Conservation (phyloP, 2,329 filamentous ascomycete species). For the Pseudomassariella vexata region DNA sequence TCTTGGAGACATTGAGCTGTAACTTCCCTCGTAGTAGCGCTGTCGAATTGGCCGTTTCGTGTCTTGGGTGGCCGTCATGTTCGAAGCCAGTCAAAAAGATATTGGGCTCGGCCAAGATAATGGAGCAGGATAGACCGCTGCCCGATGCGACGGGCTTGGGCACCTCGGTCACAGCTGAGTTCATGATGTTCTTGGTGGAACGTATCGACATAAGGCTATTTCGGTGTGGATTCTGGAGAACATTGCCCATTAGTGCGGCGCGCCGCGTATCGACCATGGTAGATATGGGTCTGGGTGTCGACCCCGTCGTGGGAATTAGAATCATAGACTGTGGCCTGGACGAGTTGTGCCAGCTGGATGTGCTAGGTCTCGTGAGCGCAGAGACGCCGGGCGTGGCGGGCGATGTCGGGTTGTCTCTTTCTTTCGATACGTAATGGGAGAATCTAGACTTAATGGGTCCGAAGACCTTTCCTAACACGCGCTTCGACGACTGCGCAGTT, state of each 20-base stretch:
- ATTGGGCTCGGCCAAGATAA: constrained; percentile 73
- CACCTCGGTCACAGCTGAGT: constrained; percentile 46
- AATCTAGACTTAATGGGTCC: constrained; percentile 23
- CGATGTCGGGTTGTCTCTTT: constrained; percentile 12
- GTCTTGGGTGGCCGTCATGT: constrained; percentile 52
- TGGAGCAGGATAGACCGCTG: constrained; percentile 68
- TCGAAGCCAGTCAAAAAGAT: constrained; percentile 77
- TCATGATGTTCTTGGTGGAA: constrained; percentile 44
- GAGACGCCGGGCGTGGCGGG: constrained; percentile 8
- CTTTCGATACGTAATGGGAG: constrained; percentile 12
- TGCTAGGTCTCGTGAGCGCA: constrained; percentile 8
- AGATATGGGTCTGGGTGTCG: constrained; percentile 13
- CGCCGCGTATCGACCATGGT: constrained; percentile 25
- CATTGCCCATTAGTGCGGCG: constrained; percentile 15
- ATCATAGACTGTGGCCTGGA: constrained; percentile 12
- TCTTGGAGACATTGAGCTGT: constrained; percentile 77
- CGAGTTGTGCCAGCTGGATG: constrained; percentile 5
- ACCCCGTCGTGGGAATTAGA: constrained; percentile 14
- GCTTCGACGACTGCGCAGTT: constrained; percentile 24
- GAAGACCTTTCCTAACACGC: constrained; percentile 26
- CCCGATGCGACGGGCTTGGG: constrained; percentile 74
- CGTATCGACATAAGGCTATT: constrained; percentile 47
- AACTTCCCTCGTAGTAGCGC: constrained; percentile 82
- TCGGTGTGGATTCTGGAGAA: constrained; percentile 29
- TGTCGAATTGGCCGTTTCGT: constrained; percentile 57